phyloP scores from a whole-genome alignment of 345 rosid species.

The Rhizophora apiculata region DNA sequence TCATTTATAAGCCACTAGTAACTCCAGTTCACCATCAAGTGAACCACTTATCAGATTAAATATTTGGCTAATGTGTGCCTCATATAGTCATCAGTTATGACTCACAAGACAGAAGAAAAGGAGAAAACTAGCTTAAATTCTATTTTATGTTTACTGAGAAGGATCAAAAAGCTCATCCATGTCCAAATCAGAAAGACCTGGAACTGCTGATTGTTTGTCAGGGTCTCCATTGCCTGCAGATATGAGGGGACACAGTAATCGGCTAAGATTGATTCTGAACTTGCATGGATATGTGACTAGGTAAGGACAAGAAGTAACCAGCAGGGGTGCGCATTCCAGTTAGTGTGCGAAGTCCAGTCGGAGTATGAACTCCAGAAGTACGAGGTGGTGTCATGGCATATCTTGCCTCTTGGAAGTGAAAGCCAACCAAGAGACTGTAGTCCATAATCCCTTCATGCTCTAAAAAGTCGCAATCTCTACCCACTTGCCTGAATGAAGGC shows the following conservation, averaged over 20 bases:
- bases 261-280: constrained; percentile 19
- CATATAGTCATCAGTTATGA: neutral
- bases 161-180: constrained; percentile 58
- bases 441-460: constrained; percentile 97
- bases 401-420: constrained; percentile 70
- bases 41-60: neutral
- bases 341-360: constrained; percentile 38
- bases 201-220: constrained; percentile 31
- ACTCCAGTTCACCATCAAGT: neutral
- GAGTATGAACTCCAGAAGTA: constrained; percentile 49
- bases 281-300: neutral
- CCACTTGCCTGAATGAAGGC: constrained; percentile 72
- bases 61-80: too few relatives aligned
- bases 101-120: neutral
- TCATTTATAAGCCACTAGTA: neutral
- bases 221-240: constrained; percentile 43
- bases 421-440: constrained; percentile 83
- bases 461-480: constrained; percentile 87
- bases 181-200: constrained; percentile 54
- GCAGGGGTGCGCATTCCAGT: constrained; percentile 15
- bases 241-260: constrained; percentile 8
- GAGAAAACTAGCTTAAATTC: neutral
- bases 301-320: constrained; percentile 33
- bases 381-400: constrained; percentile 39
- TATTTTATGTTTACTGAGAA: constrained; percentile 43